Evolutionary conservation across 2,329 filamentous ascomycete species (phyloP).

Genomic region (Paecilomyces variotii): DNA sequence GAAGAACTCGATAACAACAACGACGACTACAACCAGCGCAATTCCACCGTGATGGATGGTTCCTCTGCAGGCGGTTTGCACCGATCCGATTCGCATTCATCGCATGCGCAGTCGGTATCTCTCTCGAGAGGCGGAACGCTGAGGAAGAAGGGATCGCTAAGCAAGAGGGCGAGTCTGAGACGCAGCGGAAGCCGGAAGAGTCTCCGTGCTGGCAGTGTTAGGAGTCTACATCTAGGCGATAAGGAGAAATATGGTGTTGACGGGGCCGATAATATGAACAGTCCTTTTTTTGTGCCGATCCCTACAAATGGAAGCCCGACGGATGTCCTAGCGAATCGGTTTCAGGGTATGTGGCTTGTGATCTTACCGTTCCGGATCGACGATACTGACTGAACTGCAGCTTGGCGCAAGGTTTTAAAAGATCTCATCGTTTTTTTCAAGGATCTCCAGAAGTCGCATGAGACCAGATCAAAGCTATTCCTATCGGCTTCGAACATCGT

Average conservation of each 20-base stretch:
- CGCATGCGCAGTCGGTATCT: slow-evolving; percentile 30
- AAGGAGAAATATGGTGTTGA: slow-evolving; percentile 39
- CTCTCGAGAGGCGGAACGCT: slow-evolving; percentile 61
- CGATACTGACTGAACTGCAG: slow-evolving; percentile 38
- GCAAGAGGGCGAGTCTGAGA: slow-evolving; percentile 64
- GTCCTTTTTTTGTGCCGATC: slow-evolving; percentile 81
- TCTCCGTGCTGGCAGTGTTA: slow-evolving; percentile 77
- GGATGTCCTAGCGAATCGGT: slow-evolving; percentile 75
- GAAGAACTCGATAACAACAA: slow-evolving; percentile 29
- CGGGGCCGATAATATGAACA: slow-evolving; percentile 59
- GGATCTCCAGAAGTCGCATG: slow-evolving; percentile 84
- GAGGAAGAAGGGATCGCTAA: slow-evolving; percentile 79
- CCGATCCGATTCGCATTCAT: slow-evolving; percentile 35
- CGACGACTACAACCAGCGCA: slow-evolving; percentile 22
- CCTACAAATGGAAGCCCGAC: slow-evolving; percentile 83
- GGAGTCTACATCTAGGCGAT: slow-evolving; percentile 67
- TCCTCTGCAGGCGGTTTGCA: slow-evolving; percentile 20
- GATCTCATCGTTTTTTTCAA: slow-evolving; percentile 90
- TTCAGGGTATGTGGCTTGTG: slow-evolving; percentile 60
- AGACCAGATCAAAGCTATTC: slow-evolving; percentile 72
- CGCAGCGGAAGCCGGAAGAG: slow-evolving; percentile 74
- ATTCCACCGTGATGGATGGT: slow-evolving; percentile 23
- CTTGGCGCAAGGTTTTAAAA: slow-evolving; percentile 92
- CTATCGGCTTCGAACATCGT: slow-evolving; percentile 76
- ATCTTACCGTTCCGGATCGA: slow-evolving; percentile 1